Percentiles rank a stretch among this genome's conserved stretches.
These are phyloP conservation scores for Rhodotorula sp. DNA, from an alignment of 1,284 basidiomycete genomes.

Conservation along the genomic window DNA sequence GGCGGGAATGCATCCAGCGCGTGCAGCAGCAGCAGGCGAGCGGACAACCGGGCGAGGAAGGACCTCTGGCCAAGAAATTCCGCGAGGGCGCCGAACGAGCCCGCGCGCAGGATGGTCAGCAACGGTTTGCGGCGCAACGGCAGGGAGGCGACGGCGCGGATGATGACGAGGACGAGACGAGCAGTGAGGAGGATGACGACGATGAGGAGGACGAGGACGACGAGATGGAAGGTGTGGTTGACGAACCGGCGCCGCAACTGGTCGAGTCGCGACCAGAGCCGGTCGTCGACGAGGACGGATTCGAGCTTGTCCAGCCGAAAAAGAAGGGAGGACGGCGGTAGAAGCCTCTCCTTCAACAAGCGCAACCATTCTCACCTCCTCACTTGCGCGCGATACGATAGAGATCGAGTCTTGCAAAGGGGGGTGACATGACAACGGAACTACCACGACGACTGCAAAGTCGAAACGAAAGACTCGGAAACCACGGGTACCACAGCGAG, in stretches of 20 bases:
- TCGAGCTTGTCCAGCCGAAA: slow-evolving; percentile 66
- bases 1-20: slow-evolving; percentile 35
- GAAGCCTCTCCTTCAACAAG: neutral
- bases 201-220: slow-evolving; percentile 54
- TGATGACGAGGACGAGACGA: slow-evolving; percentile 29
- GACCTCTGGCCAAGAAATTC: slow-evolving; percentile 56
- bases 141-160: slow-evolving; percentile 18
- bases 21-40: neutral
- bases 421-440: neutral
- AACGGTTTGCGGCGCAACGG: slow-evolving; percentile 50
- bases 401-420: neutral
- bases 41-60: slow-evolving; percentile 40
- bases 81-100: slow-evolving; percentile 62
- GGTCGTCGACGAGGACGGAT: slow-evolving; percentile 81
- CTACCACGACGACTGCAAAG: neutral
- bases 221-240: slow-evolving; percentile 57
- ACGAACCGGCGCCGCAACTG: slow-evolving; percentile 50
- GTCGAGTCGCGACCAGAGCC: slow-evolving; percentile 56
- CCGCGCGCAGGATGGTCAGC: slow-evolving; percentile 56
- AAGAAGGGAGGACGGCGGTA: slow-evolving; percentile 52
- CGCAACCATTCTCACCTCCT: neutral
- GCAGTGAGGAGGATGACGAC: slow-evolving; percentile 18
- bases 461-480: no score
- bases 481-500: neutral
- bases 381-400: neutral